Evolutionary conservation across 768 basidiomycete species (phyloP).

Genomic region (Mycena maculata): DNA sequence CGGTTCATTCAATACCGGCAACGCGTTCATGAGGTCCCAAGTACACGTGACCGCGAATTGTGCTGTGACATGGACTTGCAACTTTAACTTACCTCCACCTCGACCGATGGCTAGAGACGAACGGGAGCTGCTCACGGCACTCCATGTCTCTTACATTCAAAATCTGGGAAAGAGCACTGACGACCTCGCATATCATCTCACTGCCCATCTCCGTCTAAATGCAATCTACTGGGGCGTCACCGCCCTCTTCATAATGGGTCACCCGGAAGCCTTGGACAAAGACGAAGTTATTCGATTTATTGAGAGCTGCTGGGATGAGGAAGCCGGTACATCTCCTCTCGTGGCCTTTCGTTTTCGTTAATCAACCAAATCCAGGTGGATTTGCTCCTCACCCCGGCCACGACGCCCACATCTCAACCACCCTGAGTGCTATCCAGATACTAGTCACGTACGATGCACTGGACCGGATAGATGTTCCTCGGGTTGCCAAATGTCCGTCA

Average conservation of each 20-base stretch:
- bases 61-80: too few relatives aligned
- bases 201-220: constrained; percentile 93
- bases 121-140: constrained; percentile 52
- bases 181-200: constrained; percentile 90
- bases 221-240: constrained; percentile 97
- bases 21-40: too few relatives aligned
- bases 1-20: too few relatives aligned
- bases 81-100: too few relatives aligned
- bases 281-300: constrained; percentile 92
- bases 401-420: constrained; percentile 89
- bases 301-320: constrained; percentile 95
- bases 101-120: too few relatives aligned
- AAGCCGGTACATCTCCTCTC: constrained; percentile 66
- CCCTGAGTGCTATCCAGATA: constrained; percentile 93
- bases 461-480: constrained; percentile 73
- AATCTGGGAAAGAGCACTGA: constrained; percentile 83
- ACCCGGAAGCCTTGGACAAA: constrained; percentile 79
- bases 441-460: constrained; percentile 86
- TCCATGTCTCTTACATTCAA: constrained; percentile 83
- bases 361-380: constrained; percentile 68
- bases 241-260: constrained; percentile 84
- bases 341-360: constrained; percentile 11
- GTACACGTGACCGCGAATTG: constrained; percentile 24
- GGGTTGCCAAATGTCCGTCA: constrained; percentile 75
- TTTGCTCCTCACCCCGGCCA: constrained; percentile 95